Base-by-base conservation (phyloP, 2,329 filamentous ascomycete species). In the Cladobotryum mycophilum region DNA sequence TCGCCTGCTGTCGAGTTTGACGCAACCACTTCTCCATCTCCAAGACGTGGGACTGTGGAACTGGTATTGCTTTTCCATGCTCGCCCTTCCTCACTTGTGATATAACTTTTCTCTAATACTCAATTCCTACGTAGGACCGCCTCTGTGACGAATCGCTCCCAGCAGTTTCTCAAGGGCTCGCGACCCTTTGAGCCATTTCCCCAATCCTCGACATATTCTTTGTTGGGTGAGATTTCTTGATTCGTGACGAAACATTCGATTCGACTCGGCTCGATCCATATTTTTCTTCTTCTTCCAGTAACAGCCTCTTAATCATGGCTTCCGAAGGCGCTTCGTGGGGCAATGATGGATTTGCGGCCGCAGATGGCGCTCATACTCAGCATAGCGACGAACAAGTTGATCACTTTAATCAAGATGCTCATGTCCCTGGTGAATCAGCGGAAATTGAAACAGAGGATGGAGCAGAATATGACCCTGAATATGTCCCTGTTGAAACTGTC, bases 391-490 rank as follows among this genome's bases (percentile, higher is more conserved):
- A 79, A 71, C 68, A 78, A 71, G 71, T 69, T 69, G 70, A 78
- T 72, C 72, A 75, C 64, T 66, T 68, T 71, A 71, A 69, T 59
- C 67, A 69, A 66, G 66, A 69, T 60, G 70, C 69, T 58, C 67
- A 70, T 71, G 72, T 68, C 64, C 64, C 70, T 66, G 75, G 73
- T 74, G 76, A 80, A 63, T 61, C 65, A 58, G 70, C 67, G 63
- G 67, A 70, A 61, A 70, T 73, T 66, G 73, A 70, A 57, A 67
- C 66, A 60, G 78, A 79, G 57, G 78, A 79, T 64, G 74, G 71
- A 53, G 76, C 69, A 57, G 79, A 81, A 59, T 81, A 81, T 70
- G 78, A 81, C 56, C 78, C 78, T 52, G 78, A 79, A 61, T 79
- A 78, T 50, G 70, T 80, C 61, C 70, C 71, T 48, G 67, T 76